These are phyloP conservation scores for Colletotrichum falcatum DNA, from an alignment of 2,329 filamentous ascomycete species.

Conservation along the genomic window DNA sequence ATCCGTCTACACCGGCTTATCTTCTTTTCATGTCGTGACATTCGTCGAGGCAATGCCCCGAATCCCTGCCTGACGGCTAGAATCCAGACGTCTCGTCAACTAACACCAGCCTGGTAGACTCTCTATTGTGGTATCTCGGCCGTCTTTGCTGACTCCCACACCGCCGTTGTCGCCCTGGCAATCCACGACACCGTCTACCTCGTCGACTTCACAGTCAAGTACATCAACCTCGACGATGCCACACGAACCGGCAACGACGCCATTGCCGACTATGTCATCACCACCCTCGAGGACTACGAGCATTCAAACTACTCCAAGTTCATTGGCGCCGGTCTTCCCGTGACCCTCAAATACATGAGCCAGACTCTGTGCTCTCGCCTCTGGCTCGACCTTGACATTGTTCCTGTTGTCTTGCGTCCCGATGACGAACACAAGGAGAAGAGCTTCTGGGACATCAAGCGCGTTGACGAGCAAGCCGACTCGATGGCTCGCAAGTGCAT, in stretches of 20 bases:
- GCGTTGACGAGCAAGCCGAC: constrained; percentile 85
- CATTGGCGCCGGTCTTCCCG: constrained; percentile 77
- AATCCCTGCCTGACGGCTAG: not conserved
- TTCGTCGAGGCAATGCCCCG: not conserved
- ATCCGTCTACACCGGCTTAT: not conserved
- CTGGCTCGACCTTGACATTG: constrained; percentile 82
- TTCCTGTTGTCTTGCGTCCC: constrained; percentile 73
- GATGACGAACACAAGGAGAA: constrained; percentile 57
- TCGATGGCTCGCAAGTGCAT: constrained; percentile 84
- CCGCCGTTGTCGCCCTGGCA: constrained; percentile 72
- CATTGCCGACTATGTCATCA: constrained; percentile 71
- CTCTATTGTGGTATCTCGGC: constrained; percentile 74
- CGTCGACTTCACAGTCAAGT: constrained; percentile 76
- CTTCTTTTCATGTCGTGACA: too few relatives aligned
- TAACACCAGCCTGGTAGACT: constrained; percentile 52
- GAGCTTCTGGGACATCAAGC: constrained; percentile 64
- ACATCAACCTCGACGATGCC: constrained; percentile 60
- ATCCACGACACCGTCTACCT: constrained; percentile 81
- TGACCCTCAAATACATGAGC: constrained; percentile 68
- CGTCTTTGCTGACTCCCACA: constrained; percentile 61
- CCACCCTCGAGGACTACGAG: constrained; percentile 69
- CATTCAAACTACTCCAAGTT: constrained; percentile 78
- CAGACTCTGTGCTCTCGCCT: constrained; percentile 76
- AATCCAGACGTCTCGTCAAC: too few relatives aligned
- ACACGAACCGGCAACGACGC: constrained; percentile 56